These are phyloP conservation scores for Phaeolepiota aurea DNA, from an alignment of 768 basidiomycete species.

Conservation along the genomic window DNA sequence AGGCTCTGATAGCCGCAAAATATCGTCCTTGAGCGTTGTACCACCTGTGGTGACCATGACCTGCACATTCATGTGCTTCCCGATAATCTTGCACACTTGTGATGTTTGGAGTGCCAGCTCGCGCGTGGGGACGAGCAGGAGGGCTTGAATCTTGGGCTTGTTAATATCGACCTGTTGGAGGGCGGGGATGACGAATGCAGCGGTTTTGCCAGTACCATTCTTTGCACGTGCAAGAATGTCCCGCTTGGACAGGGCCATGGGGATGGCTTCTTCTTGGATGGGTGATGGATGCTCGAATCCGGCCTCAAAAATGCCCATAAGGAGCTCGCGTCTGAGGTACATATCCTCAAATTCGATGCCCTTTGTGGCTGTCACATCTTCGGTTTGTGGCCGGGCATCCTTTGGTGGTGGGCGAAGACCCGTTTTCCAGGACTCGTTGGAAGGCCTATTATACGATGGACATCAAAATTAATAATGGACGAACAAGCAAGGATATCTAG, in stretches of 20 bases:
- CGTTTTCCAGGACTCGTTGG: constrained; percentile 57
- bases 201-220: constrained; percentile 97
- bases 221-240: constrained; percentile 94
- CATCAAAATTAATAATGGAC: neutral
- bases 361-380: constrained; percentile 92
- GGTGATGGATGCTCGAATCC: constrained; percentile 96
- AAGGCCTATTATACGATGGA: constrained; percentile 15
- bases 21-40: constrained; percentile 97
- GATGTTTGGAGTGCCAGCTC: constrained; percentile 96
- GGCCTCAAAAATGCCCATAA: constrained; percentile 99
- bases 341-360: constrained; percentile 96
- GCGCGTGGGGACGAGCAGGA: constrained; percentile 96
- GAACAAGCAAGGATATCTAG: constrained; percentile 6
- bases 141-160: constrained; percentile 87
- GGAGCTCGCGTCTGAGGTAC: constrained; percentile 84
- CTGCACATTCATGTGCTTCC: constrained; percentile 91
- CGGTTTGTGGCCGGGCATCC: constrained; percentile 91
- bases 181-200: constrained; percentile 96
- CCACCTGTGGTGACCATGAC: constrained; percentile 99
- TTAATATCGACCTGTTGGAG: constrained; percentile 85
- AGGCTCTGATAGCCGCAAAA: constrained; percentile 78
- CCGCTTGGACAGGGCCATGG: constrained; percentile 85
- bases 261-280: constrained; percentile 99
- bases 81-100: constrained; percentile 97
- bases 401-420: constrained; percentile 81